These are phyloP conservation scores for Metschnikowia orientalis DNA, from an alignment of 805 yeast genomes.

Conservation along the genomic window DNA sequence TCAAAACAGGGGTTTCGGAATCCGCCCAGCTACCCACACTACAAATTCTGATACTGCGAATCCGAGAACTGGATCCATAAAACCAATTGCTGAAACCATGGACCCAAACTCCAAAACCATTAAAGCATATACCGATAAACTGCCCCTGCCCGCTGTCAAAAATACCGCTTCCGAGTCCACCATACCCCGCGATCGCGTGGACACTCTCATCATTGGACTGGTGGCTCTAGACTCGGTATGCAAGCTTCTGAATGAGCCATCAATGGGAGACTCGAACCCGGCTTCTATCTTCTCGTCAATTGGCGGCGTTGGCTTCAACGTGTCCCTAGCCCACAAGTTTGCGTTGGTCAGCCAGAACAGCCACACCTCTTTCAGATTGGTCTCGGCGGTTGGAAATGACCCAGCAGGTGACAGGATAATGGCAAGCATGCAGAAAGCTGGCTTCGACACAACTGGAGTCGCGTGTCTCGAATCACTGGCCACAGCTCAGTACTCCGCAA, in stretches of 20 bases:
- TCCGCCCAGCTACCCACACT: too few species aligned
- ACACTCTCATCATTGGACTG: conserved; percentile 61
- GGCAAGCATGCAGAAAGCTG: conserved; percentile 21
- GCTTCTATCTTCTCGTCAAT: conserved; percentile 52
- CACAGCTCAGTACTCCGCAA: conserved; percentile 73
- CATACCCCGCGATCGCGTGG: conserved; percentile 17
- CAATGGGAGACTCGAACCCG: conserved; percentile 66
- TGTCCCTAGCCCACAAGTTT: conserved; percentile 58
- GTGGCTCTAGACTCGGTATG: conserved; percentile 73
- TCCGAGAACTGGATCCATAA: too few species aligned
- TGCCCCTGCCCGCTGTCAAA: too few species aligned
- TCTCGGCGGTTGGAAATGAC: conserved; percentile 64
- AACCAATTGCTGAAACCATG: too few species aligned
- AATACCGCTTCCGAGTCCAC: too few species aligned
- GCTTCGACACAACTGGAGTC: conserved; percentile 40
- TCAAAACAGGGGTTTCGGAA: too few species aligned
- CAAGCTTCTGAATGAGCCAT: conserved; percentile 27
- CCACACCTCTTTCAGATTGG: conserved; percentile 31
- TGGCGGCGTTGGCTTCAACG: conserved; percentile 86
- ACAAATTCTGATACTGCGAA: too few species aligned
- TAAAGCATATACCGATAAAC: too few species aligned
- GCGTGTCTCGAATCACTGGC: conserved; percentile 15
- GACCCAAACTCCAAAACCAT: too few species aligned
- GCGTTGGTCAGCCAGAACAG: conserved; percentile 9
- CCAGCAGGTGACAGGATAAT: conserved; percentile 43